phyloP scores from a whole-genome alignment of 2,329 filamentous ascomycete species.

The Eutypella sp. region DNA sequence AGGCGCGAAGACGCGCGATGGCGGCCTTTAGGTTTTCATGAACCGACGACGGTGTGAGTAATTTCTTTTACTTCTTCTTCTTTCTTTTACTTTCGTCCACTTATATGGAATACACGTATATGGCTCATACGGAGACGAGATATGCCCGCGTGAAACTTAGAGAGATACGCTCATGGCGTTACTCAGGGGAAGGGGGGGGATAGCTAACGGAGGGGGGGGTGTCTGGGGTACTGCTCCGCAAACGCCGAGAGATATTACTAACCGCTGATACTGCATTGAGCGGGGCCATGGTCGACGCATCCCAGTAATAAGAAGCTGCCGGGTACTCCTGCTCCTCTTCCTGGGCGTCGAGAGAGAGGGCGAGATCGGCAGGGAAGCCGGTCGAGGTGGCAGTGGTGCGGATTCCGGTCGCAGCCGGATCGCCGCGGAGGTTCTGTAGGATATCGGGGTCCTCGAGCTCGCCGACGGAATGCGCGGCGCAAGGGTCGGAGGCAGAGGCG shows the following conservation, averaged over 20 bases:
- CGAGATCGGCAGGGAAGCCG: slow-evolving; percentile 20
- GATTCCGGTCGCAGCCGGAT: slow-evolving; percentile 3
- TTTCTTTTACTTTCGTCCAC: slow-evolving; percentile 1
- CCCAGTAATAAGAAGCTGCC: slow-evolving; percentile 48
- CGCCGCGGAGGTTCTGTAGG: slow-evolving; percentile 17
- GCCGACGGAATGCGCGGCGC: slow-evolving; percentile 15
- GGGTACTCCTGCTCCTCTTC: slow-evolving; percentile 1
- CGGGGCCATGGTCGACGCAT: slow-evolving; percentile 52
- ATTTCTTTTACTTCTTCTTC: slow-evolving; percentile 5
- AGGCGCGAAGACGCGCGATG: slow-evolving; percentile 56
- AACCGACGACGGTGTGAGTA: slow-evolving; percentile 29
- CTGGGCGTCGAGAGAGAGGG: slow-evolving; percentile 19
- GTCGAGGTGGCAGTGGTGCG: slow-evolving; percentile 10
- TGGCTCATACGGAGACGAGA: neutral
- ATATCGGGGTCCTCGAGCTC: slow-evolving; percentile 21
- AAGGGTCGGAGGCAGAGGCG: too few relatives aligned
- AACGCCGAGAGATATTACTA: too few relatives aligned
- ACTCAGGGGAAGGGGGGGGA: too few relatives aligned
- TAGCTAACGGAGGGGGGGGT: too few relatives aligned
- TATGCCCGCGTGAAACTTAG: too few relatives aligned
- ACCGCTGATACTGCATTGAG: slow-evolving; percentile 51
- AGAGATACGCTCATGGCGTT: too few relatives aligned
- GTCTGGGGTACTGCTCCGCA: too few relatives aligned
- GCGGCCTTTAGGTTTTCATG: too few relatives aligned
- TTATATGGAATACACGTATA: neutral